Base-by-base conservation (phyloP, 1,139 yeast species). In the Ogataea hybrid region DNA sequence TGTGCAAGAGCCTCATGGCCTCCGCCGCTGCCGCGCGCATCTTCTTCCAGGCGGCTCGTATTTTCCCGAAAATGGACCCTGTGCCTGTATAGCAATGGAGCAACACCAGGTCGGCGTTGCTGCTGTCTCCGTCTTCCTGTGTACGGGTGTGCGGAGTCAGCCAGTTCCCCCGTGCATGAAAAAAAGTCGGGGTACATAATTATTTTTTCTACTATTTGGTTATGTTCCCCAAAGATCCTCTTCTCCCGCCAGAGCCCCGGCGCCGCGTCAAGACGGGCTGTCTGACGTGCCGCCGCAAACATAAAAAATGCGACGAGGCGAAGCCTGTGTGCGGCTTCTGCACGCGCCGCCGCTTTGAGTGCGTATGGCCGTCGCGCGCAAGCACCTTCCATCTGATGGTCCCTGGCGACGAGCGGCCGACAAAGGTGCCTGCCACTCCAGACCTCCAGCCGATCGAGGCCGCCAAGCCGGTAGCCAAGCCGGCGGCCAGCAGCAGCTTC, bases 11-110 rank as follows among this genome's bases (percentile, higher is more conserved):
- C 39, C 64, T 81, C 52, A 81, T 81, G 71, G 84, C 84, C 2
- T 67, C 71, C 38, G 86, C 81, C 7, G 65, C 84, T 3, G 88
- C 87, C 17, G 86, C 86, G 3, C 68, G 87, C 51, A 73, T 78
- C 6, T 80, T 81, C 61, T 79, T 80, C 65, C 87, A 81, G 61
- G 81, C 80, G 25, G 86, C 84, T 2, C 67, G 87, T 51, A 65
- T 78, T 57, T 68, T 54, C 63, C 84, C 63, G 44, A 53, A 57
- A 14, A 46, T 63, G 48, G 51, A 50, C 28, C 50, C 49, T 57
- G 47, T 63, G 62, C 28, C 62, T 7, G 42, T 39, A 22, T 39
- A 25, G 25, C 12, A 6, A 6, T 18, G 20, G 20, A 17, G n/a
- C n/a, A n/a, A n/a, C 20, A 6, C 18, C 18, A 6, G 2, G 18